These are phyloP conservation scores for Talaromyces ruber DNA, from an alignment of 495 filamentous ascomycete species.

Conservation along the genomic window DNA sequence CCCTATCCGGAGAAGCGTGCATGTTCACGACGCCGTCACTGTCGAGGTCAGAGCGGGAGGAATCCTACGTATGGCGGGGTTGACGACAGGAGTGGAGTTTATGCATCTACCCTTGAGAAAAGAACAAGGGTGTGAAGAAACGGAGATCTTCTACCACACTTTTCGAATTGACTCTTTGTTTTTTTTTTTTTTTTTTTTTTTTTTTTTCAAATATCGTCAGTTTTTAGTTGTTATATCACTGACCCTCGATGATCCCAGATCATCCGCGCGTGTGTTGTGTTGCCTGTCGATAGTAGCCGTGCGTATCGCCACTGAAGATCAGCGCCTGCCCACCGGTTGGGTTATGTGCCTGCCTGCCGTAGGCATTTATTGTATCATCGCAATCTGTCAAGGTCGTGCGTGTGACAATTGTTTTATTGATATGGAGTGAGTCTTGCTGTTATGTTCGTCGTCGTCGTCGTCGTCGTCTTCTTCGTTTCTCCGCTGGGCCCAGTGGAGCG, in stretches of 20 bases:
- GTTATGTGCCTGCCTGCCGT: neutral
- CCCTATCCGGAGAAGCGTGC: neutral
- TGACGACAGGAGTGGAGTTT: neutral
- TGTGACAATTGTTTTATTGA: neutral
- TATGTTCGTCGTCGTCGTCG: neutral
- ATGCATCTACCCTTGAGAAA: neutral
- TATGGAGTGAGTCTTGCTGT: neutral
- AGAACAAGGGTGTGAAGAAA: neutral
- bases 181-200: neutral
- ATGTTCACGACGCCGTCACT: neutral
- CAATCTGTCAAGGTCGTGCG: neutral
- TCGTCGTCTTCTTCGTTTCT: neutral
- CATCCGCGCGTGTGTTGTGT: neutral
- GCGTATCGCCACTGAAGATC: neutral
- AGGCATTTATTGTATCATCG: neutral
- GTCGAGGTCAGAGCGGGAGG: neutral
- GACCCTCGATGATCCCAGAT: neutral
- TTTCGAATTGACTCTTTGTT: too few relatives aligned
- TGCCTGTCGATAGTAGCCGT: neutral
- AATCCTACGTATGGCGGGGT: neutral
- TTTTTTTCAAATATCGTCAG: neutral
- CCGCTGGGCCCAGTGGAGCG: neutral
- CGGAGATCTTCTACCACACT: neutral
- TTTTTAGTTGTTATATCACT: neutral
- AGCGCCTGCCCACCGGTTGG: neutral